These are phyloP conservation scores for Spinellus fusiger DNA, from an alignment of 192 early-diverging fungal genomes.

Conservation along the genomic window DNA sequence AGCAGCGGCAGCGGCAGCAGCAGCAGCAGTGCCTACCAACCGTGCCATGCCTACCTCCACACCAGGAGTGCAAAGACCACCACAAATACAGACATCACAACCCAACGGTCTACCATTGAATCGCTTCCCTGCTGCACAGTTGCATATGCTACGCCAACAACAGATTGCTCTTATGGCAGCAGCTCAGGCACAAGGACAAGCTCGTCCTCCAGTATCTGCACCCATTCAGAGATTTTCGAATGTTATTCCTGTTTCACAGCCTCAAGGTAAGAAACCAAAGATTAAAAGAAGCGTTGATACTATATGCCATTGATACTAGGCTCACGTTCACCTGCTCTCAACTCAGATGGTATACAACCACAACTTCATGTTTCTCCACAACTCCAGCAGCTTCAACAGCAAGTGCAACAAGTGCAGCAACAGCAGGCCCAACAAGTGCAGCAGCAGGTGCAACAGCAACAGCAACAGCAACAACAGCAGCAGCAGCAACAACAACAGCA, in stretches of 20 bases:
- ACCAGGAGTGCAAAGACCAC: slow-evolving; percentile 19
- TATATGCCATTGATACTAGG: background rate
- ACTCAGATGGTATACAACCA: background rate
- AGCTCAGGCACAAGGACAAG: slow-evolving; percentile 27
- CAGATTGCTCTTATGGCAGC: slow-evolving; percentile 10
- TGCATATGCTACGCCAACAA: slow-evolving; percentile 26
- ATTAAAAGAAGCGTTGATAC: background rate
- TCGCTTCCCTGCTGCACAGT: slow-evolving; percentile 27
- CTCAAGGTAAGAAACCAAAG: slow-evolving; percentile 6
- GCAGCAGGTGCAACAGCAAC: slow-evolving; percentile 40
- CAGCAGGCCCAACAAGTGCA: slow-evolving; percentile 11
- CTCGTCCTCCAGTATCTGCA: slow-evolving; percentile 9
- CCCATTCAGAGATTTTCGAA: slow-evolving; percentile 23
- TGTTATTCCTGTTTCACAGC: slow-evolving; percentile 2
- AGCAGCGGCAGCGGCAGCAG: slow-evolving; percentile 18
- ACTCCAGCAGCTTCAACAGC: slow-evolving; percentile 3
- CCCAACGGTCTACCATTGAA: slow-evolving; percentile 5
- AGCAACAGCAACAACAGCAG: slow-evolving; percentile 8
- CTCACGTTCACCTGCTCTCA: background rate
- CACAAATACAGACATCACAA: slow-evolving; percentile 15
- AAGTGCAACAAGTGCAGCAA: background rate
- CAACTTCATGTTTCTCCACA: background rate
- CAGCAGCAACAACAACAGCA: background rate
- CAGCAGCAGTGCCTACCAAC: slow-evolving; percentile 13
- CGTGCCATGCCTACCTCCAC: background rate